Base-by-base conservation (phyloP, 768 basidiomycete species). In the Lyophyllum shimeji region DNA sequence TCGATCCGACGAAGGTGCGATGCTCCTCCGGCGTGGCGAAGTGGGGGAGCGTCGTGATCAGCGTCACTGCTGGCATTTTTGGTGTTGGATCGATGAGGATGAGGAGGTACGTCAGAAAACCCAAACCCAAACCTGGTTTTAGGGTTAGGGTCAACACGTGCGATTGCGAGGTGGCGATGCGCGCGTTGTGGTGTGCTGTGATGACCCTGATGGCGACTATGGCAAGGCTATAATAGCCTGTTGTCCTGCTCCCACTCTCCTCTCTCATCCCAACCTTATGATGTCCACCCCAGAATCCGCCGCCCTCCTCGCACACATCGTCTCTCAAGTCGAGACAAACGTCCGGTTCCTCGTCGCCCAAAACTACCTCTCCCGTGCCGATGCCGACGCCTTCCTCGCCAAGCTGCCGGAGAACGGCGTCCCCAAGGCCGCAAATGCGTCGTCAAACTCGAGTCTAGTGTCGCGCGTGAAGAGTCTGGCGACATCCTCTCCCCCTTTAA, bases 11-110 rank as follows among this genome's bases (percentile, higher is more conserved):
- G 31, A 94, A 66, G 2, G 71, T 67, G 27, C 75, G 73, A 72
- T 93, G 89, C 61, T 93, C 87, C 49, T 93, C 90, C 8, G 76
- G 71, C 13, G 75, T 72, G 7, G 71, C 68, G 57, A 72, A 79
- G 9, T 64, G 53, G 12, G 80, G 80, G 12, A 78, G 52, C 21
- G 64, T 54, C 27, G 59, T 61, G 53, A 79, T 76, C 55, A 69
- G 58, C 17, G 69, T 73, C 31, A 76, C 66, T 17, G 74, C 61
- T 55, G 77, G 74, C 77, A 81, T 79, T n/a, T n/a, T n/a, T n/a
- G 52, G 53, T 60, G 43, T 11, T 37, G 34, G 8, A 12, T 55
- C 12, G 29, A 53, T 27, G 51, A 33, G 12, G 17, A 8, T 44
- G 25, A 40, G 25, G 31, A n/a, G n/a, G n/a, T n/a, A n/a, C n/a